phyloP scores from a whole-genome alignment of 768 basidiomycete genomes.

The Lepiota venenata region DNA sequence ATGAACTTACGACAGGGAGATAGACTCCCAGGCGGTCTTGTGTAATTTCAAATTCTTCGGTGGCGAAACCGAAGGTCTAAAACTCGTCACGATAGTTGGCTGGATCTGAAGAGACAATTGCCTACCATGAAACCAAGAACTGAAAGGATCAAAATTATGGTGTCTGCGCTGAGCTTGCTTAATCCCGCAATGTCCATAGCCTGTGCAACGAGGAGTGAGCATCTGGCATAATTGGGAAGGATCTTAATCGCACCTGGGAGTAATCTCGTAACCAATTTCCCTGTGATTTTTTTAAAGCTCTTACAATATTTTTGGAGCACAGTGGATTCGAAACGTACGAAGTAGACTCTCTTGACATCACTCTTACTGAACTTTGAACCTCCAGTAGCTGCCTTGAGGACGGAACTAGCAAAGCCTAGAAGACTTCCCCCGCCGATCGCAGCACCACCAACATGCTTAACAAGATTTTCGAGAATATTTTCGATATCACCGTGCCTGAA shows the following conservation, averaged over 20 bases:
- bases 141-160: constrained; percentile 55
- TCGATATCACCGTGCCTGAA: constrained; percentile 80
- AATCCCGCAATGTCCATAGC: constrained; percentile 73
- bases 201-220: constrained; percentile 21
- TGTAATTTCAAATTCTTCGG: constrained; percentile 70
- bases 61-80: constrained; percentile 61
- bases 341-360: constrained; percentile 69
- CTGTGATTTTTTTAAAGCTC: constrained; percentile 21
- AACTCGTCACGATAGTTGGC: background rate
- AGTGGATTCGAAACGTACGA: constrained; percentile 28
- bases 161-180: constrained; percentile 61
- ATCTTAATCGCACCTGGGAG: constrained; percentile 40
- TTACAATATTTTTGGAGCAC: no score
- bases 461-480: constrained; percentile 56
- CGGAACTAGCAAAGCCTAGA: constrained; percentile 45
- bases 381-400: constrained; percentile 41
- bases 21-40: constrained; percentile 74
- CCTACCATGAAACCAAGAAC: constrained; percentile 56
- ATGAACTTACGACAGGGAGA: constrained; percentile 54
- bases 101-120: background rate
- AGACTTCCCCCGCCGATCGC: constrained; percentile 42
- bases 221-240: background rate
- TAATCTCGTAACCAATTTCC: constrained; percentile 74
- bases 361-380: constrained; percentile 59
- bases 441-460: constrained; percentile 49